Percentiles rank a stretch among this genome's conserved stretches.
Evolutionary conservation across 208 protist species (phyloP).

Genomic region (Leishmania major): DNA sequence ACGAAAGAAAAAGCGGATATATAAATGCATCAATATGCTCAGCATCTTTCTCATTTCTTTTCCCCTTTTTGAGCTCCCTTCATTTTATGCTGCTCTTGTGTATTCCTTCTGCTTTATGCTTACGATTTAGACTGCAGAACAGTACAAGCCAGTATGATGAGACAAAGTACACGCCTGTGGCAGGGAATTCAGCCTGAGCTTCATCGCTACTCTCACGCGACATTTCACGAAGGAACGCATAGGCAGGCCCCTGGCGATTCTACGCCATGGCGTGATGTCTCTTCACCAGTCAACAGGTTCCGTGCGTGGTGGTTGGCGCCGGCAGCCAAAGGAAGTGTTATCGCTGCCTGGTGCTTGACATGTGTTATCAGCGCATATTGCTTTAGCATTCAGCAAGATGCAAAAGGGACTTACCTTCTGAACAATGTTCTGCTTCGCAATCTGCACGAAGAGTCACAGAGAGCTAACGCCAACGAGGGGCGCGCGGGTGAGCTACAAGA

Average conservation of each 20-base stretch:
- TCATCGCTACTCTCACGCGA: constrained; percentile 81
- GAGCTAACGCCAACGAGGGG: constrained; percentile 77
- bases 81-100: not conserved
- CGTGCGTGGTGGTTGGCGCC: constrained; percentile 81
- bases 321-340: constrained; percentile 81
- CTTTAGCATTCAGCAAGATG: constrained; percentile 86
- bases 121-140: constrained; percentile 1
- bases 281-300: constrained; percentile 78
- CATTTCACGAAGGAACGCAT: constrained; percentile 89
- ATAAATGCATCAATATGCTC: not conserved
- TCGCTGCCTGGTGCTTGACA: constrained; percentile 82
- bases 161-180: constrained; percentile 14
- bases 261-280: constrained; percentile 82
- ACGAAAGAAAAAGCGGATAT: not conserved
- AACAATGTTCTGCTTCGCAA: constrained; percentile 87
- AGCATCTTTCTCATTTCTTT: constrained; percentile 19
- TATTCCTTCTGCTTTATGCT: constrained; percentile 17
- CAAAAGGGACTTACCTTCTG: constrained; percentile 85
- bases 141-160: constrained; percentile 15
- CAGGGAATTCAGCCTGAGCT: constrained; percentile 70
- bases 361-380: constrained; percentile 78
- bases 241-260: constrained; percentile 86
- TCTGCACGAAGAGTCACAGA: constrained; percentile 78
- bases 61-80: not conserved
- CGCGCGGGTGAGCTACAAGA: constrained; percentile 58